Conservation (phyloP, 2,329 filamentous ascomycete species). For the Fusarium illudens region DNA sequence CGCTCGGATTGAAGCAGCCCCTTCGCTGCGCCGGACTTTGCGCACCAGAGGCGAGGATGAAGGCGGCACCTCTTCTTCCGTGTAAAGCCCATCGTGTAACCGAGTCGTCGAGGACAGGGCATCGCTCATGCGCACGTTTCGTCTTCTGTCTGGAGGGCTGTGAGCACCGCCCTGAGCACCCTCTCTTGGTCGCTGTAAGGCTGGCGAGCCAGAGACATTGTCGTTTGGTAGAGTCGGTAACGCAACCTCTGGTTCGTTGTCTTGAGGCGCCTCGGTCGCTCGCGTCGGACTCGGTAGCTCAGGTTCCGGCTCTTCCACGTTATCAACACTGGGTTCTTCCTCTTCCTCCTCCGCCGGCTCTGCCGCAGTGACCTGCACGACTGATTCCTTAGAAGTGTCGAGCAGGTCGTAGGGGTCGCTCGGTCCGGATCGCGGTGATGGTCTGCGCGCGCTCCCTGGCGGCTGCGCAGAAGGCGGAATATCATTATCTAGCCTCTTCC, state of each 20-base stretch:
- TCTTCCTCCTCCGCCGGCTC: slow-evolving; percentile 10
- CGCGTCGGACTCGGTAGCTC: slow-evolving; percentile 22
- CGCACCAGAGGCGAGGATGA: slow-evolving; percentile 55
- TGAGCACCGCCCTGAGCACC: slow-evolving; percentile 45
- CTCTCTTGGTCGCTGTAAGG: slow-evolving; percentile 10
- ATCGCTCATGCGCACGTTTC: slow-evolving; percentile 49
- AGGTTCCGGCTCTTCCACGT: not conserved
- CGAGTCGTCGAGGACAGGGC: slow-evolving; percentile 52
- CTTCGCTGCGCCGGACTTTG: slow-evolving; percentile 51
- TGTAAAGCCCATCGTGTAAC: slow-evolving; percentile 52
- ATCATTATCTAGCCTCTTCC: slow-evolving; percentile 49
- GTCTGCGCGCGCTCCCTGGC: slow-evolving; percentile 17
- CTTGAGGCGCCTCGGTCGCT: slow-evolving; percentile 3
- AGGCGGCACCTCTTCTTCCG: slow-evolving; percentile 42
- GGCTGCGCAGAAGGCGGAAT: slow-evolving; percentile 18
- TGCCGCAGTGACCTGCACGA: slow-evolving; percentile 18
- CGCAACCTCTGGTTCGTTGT: slow-evolving; percentile 26
- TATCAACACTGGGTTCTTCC: not conserved
- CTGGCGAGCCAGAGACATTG: slow-evolving; percentile 10
- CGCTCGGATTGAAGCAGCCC: slow-evolving; percentile 44
- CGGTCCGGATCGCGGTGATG: slow-evolving; percentile 28
- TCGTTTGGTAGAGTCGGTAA: slow-evolving; percentile 35
- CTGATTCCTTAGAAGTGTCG: slow-evolving; percentile 44
- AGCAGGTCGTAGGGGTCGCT: slow-evolving; percentile 43
- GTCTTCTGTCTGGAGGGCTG: slow-evolving; percentile 61